phyloP scores from a whole-genome alignment of 257 asterid genomes.

The Echites panduratus region DNA sequence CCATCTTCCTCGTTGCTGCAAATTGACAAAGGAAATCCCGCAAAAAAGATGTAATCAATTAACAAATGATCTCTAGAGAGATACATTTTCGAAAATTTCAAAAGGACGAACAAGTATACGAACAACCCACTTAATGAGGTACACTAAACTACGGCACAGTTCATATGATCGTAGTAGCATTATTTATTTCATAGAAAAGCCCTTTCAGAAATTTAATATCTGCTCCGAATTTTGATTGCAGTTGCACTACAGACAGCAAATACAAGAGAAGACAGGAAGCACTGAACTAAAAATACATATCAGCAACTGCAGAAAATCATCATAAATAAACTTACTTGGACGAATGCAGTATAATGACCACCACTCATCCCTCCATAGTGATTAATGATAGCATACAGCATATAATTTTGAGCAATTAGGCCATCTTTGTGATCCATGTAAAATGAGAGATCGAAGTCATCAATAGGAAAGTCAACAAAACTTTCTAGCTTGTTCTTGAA shows the following conservation, averaged over 20 bases:
- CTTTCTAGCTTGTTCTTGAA: constrained; percentile 61
- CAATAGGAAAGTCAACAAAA: constrained; percentile 62
- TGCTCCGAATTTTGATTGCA: too few species aligned
- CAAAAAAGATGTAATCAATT: neutral
- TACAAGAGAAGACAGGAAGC: neutral
- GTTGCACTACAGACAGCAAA: too few species aligned
- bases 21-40: constrained; percentile 7
- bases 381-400: constrained; percentile 64
- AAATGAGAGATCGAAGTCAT: constrained; percentile 54
- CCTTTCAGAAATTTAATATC: neutral
- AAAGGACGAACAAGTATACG: neutral
- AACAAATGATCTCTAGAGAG: neutral
- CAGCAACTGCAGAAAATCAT: neutral
- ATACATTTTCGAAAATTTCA: neutral
- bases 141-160: neutral
- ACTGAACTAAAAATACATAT: neutral
- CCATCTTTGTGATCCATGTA: constrained; percentile 32
- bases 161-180: too few species aligned
- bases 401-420: constrained; percentile 34
- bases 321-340: constrained; percentile 43
- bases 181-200: neutral
- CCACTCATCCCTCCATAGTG: constrained; percentile 62
- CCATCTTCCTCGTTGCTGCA: constrained; percentile 61
- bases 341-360: constrained; percentile 79
- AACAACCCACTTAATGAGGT: neutral